Evolutionary conservation across 176 grass and related monocot species (phyloP).

Genomic region (Phragmites australis): DNA sequence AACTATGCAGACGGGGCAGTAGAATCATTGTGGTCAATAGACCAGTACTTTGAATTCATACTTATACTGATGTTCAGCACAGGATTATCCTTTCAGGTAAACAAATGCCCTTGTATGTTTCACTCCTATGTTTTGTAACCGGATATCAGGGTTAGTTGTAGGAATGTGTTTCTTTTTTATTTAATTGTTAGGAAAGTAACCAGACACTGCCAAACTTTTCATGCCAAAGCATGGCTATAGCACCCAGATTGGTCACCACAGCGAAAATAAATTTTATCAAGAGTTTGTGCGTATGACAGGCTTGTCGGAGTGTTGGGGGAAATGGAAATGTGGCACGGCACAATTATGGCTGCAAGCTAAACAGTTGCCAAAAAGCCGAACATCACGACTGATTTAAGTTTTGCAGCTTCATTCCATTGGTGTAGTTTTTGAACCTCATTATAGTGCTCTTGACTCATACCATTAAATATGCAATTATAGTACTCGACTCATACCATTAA

Average conservation of each 20-base stretch:
- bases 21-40: slow-evolving; percentile 95
- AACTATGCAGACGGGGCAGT: slow-evolving; percentile 98
- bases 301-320: not conserved
- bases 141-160: not conserved
- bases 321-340: not conserved
- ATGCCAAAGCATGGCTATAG: not conserved
- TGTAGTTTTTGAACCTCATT: not conserved
- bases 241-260: not conserved
- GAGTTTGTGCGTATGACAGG: not conserved
- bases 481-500: not conserved
- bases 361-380: not conserved
- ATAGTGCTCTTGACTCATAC: not conserved
- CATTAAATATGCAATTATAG: not conserved
- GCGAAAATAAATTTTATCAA: no score
- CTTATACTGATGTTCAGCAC: slow-evolving; percentile 98
- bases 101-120: slow-evolving; percentile 11
- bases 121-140: not conserved
- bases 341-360: not conserved
- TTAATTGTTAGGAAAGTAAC: not conserved
- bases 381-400: not conserved
- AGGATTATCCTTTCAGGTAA: slow-evolving; percentile 95
- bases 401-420: not conserved
- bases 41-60: slow-evolving; percentile 96
- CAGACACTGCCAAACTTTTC: not conserved
- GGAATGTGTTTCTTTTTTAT: not conserved